Evolutionary conservation across 2,329 filamentous ascomycete species (phyloP), one percentile per base, ranked within the genome.

Genomic region (Xylariaceae sp.): DNA sequence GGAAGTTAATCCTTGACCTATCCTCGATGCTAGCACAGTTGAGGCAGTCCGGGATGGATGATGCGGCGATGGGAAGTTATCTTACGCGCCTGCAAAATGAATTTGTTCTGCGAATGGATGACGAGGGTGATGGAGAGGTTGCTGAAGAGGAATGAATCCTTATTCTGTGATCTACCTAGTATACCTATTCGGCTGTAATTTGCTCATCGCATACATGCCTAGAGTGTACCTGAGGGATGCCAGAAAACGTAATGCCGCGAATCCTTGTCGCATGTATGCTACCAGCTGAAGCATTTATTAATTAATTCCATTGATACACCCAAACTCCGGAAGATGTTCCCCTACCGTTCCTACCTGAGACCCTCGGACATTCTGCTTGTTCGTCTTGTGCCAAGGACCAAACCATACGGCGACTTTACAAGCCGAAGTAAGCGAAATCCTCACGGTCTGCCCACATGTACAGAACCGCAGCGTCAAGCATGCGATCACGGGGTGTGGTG

Each of bases 21-120:
- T 80, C 83, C 45, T 89, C 91, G 61, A 84, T 88, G 43, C 74
- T 96, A 22, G 67, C 80, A 12, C 87, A 94, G 55, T 86, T 87
- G 0, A 73, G 76, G 1, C 76, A 83, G 15, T 85, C 86, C 0
- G 76, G 74, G 0, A 85, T 92, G 76, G 76, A 86, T 30, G 82
- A 85, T 0, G 77, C 79, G 2, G 76, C 81, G 0, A 71, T 96
- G 29, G 72, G 75, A 18, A 74, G 72, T 42, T 91, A 88, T 78
- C 69, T 94, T 42, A 74, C 72, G 51, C 79, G 79, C 56, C 69
- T 94, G 12, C 89, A 92, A 66, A 79, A 79, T 46, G 88, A 95
- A 50, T 96, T 96, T 64, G 77, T 88, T 7, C 62, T 76, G 4
- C 75, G 81, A 7, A 92, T 95, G 88, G 78, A 81, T 19, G 78